Evolutionary conservation across 1,284 basidiomycete genomes (phyloP).

Genomic region (Boletus calvinii): DNA sequence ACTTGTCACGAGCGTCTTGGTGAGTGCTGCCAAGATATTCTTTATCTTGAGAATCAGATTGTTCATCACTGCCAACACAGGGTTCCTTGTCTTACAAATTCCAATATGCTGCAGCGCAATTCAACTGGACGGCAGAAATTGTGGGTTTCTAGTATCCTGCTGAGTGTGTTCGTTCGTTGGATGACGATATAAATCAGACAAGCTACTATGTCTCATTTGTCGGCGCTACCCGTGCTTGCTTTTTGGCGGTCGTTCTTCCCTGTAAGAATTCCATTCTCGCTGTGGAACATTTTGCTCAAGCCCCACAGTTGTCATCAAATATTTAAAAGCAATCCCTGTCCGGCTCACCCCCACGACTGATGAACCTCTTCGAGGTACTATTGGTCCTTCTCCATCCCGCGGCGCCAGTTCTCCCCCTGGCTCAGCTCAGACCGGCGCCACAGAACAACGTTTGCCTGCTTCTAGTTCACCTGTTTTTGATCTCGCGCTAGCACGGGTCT

Average conservation of each 20-base stretch:
- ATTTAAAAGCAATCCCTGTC: constrained; percentile 45
- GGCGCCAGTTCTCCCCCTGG: constrained; percentile 20
- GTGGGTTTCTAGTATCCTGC: constrained; percentile 40
- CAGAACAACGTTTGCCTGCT: constrained; percentile 5
- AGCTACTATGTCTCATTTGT: constrained; percentile 74
- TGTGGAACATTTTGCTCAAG: constrained; percentile 2
- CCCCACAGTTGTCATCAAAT: constrained; percentile 51
- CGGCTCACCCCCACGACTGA: constrained; percentile 33
- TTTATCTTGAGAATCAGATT: neutral
- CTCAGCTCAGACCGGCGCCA: neutral
- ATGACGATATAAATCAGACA: constrained; percentile 44
- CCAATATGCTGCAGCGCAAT: constrained; percentile 67
- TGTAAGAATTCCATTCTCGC: constrained; percentile 38
- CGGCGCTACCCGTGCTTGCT: constrained; percentile 58
- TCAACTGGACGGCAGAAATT: constrained; percentile 72
- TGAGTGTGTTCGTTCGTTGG: neutral
- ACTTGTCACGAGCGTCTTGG: constrained; percentile 54
- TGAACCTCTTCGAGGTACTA: constrained; percentile 34
- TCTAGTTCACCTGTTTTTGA: constrained; percentile 56
- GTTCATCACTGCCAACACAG: constrained; percentile 38
- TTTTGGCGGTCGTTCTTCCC: constrained; percentile 68
- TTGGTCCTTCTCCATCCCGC: constrained; percentile 5
- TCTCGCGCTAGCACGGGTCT: constrained; percentile 56
- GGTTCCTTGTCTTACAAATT: constrained; percentile 63
- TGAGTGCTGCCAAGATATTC: constrained; percentile 35